Conservation (phyloP, 306 rosid genomes). For the Inga laurina region DNA sequence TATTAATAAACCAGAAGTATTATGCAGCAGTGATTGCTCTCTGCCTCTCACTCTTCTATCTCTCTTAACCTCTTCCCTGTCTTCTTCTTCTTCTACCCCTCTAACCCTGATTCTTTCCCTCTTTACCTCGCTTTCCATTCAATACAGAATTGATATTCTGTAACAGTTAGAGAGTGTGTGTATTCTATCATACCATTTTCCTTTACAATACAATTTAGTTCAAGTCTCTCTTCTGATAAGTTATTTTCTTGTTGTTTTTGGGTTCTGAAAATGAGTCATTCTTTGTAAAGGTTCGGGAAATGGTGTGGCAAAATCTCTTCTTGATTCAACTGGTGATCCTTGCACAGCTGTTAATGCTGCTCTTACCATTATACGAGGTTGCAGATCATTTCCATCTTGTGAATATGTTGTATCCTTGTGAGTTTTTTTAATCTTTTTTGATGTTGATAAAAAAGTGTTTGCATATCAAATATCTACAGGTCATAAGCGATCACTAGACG, state of each 20-base stretch:
- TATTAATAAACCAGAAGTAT: too few species aligned
- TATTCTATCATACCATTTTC: neutral
- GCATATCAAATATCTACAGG: slow-evolving; percentile 41
- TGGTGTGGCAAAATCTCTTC: slow-evolving; percentile 87
- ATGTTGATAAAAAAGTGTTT: neutral
- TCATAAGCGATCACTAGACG: slow-evolving; percentile 66
- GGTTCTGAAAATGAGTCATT: slow-evolving; percentile 11
- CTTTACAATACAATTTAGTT: neutral
- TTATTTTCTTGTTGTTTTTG: neutral
- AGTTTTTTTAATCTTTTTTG: neutral
- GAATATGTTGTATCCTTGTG: neutral
- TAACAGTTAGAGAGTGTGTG: neutral
- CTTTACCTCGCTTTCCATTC: neutral
- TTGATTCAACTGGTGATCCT: slow-evolving; percentile 59
- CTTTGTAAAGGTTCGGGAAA: slow-evolving; percentile 64
- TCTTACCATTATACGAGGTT: slow-evolving; percentile 71
- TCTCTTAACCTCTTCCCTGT: too few species aligned
- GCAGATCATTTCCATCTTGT: slow-evolving; percentile 10
- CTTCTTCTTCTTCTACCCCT: too few species aligned
- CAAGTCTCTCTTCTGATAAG: slow-evolving; percentile 1
- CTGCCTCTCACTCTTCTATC: too few species aligned
- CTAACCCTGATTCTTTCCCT: neutral
- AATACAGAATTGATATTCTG: too few species aligned
- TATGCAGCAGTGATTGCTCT: too few species aligned
- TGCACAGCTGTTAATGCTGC: slow-evolving; percentile 55